phyloP scores from a whole-genome alignment of 805 yeast genomes.

The Teunomyces aglyptinius region DNA sequence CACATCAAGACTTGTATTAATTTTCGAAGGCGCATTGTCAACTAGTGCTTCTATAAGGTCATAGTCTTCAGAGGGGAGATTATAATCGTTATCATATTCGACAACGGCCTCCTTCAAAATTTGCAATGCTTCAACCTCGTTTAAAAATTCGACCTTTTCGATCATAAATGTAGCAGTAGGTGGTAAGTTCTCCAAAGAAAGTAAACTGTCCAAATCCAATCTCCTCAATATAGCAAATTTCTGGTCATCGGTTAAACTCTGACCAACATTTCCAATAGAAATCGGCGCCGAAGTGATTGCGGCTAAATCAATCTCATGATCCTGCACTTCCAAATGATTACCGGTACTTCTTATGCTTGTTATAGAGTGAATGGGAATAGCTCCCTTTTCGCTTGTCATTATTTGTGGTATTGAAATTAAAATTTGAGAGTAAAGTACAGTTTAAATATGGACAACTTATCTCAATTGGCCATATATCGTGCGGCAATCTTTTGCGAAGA shows the following conservation, averaged over 20 bases:
- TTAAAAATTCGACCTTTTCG: slow-evolving; percentile 34
- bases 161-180: slow-evolving; percentile 36
- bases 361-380: not conserved
- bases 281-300: slow-evolving; percentile 21
- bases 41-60: slow-evolving; percentile 22
- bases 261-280: slow-evolving; percentile 24
- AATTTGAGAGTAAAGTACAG: too few relatives aligned
- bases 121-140: slow-evolving; percentile 37
- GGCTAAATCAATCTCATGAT: slow-evolving; percentile 11
- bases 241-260: slow-evolving; percentile 21
- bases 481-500: too few relatives aligned
- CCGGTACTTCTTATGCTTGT: slow-evolving; percentile 1
- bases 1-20: not conserved
- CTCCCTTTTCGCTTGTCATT: not conserved
- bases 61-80: slow-evolving; percentile 28
- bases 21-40: not conserved
- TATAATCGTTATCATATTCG: slow-evolving; percentile 39
- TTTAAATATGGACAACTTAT: too few relatives aligned
- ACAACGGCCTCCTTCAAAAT: slow-evolving; percentile 38
- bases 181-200: slow-evolving; percentile 27
- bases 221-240: slow-evolving; percentile 26
- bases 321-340: slow-evolving; percentile 8
- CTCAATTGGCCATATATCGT: too few relatives aligned
- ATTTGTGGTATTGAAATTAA: too few relatives aligned
- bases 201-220: slow-evolving; percentile 25